phyloP scores from a whole-genome alignment of 495 filamentous ascomycete species.

The Penicillium nucicola region DNA sequence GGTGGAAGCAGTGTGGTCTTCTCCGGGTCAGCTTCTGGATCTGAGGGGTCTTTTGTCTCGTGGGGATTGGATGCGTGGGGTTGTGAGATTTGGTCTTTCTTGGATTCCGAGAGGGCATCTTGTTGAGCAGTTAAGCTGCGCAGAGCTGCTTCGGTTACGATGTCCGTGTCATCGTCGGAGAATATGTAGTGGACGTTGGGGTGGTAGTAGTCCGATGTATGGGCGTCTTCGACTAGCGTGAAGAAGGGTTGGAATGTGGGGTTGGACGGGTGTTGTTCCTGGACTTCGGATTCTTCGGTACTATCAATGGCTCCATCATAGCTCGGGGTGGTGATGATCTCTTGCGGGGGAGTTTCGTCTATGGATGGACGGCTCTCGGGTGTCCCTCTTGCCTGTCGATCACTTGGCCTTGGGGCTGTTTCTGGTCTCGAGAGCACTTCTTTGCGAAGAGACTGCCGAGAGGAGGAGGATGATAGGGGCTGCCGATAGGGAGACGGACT shows the following conservation, averaged over 20 bases:
- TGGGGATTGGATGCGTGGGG: background rate
- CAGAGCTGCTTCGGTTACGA: conserved; percentile 55
- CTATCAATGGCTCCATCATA: conserved; percentile 9
- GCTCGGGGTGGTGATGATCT: conserved; percentile 3
- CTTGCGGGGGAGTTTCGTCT: conserved; percentile 3
- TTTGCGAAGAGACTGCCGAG: conserved; percentile 25
- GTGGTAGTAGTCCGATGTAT: conserved; percentile 60
- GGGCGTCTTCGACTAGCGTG: conserved; percentile 49
- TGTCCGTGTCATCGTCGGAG: conserved; percentile 67
- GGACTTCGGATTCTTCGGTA: conserved; percentile 6
- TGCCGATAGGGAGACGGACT: conserved; percentile 13
- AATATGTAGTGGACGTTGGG: conserved; percentile 88
- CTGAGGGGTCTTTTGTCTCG: conserved; percentile 12
- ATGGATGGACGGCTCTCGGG: conserved; percentile 13
- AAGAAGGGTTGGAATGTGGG: conserved; percentile 48
- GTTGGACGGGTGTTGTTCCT: conserved; percentile 8
- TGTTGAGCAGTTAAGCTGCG: conserved; percentile 38
- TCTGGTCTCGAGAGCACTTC: background rate
- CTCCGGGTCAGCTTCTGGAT: conserved; percentile 4
- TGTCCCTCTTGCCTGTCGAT: conserved; percentile 17
- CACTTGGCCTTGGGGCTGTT: conserved; percentile 16
- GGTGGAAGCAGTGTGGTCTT: conserved; percentile 36
- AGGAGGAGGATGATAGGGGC: conserved; percentile 29
- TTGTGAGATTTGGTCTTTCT: conserved; percentile 15
- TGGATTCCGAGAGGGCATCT: conserved; percentile 11